Evolutionary conservation across 1,284 basidiomycete genomes (phyloP).

Genomic region (Sphaerobolus stellatus): DNA sequence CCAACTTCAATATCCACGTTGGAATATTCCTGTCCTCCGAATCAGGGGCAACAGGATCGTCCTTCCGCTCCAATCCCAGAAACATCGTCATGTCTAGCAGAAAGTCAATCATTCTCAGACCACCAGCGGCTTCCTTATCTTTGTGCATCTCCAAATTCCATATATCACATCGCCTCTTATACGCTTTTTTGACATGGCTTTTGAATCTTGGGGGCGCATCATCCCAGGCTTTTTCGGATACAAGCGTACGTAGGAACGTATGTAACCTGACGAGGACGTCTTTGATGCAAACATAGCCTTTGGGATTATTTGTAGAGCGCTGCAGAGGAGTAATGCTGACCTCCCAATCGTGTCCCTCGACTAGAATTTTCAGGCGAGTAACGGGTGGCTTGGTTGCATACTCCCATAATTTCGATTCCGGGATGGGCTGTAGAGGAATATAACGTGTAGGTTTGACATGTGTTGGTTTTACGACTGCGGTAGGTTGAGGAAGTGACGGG

Average conservation of each 20-base stretch:
- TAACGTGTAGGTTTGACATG: not conserved
- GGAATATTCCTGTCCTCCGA: no score
- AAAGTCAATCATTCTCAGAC: slow-evolving; percentile 61
- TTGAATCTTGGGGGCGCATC: slow-evolving; percentile 40
- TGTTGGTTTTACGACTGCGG: no score
- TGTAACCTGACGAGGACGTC: slow-evolving; percentile 59
- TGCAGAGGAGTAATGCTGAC: slow-evolving; percentile 49
- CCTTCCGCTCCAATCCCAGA: slow-evolving; percentile 40
- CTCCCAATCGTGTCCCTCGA: slow-evolving; percentile 62
- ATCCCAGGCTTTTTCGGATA: slow-evolving; percentile 59
- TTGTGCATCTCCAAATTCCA: slow-evolving; percentile 45
- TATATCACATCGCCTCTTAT: slow-evolving; percentile 42
- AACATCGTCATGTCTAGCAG: slow-evolving; percentile 52
- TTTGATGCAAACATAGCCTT: slow-evolving; percentile 52
- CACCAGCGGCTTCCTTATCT: no score
- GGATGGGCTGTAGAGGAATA: slow-evolving; percentile 24
- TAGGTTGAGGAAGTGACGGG: not conserved
- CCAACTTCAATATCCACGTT: no score
- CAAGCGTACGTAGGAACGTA: slow-evolving; percentile 47
- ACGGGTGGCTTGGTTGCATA: slow-evolving; percentile 58
- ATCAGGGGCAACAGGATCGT: no score
- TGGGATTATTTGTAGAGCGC: slow-evolving; percentile 20
- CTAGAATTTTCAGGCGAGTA: slow-evolving; percentile 55
- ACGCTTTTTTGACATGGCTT: slow-evolving; percentile 51
- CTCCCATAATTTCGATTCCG: slow-evolving; percentile 41